A percentile compares a stretch with the other conserved stretches of the same genome.
These are phyloP conservation scores for Manihot esculenta DNA, from an alignment of 441 rosid genomes.

Conservation along the genomic window DNA sequence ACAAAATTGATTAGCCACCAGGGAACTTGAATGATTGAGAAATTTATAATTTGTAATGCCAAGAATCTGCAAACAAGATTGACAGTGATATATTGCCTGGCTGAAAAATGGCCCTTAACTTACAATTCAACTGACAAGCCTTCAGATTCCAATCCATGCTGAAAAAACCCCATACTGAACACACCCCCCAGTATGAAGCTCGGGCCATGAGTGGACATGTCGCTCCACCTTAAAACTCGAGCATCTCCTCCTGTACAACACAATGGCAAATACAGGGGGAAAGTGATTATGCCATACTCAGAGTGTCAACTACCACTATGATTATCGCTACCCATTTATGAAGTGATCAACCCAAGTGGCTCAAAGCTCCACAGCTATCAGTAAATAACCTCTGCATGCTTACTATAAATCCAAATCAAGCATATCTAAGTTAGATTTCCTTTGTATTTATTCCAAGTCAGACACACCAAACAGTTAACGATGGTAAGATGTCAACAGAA, in stretches of 20 bases:
- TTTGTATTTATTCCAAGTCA: conserved; percentile 12
- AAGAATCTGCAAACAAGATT: conserved; percentile 34
- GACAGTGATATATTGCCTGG: conserved; percentile 25
- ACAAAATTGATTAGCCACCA: conserved; percentile 25
- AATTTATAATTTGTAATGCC: conserved; percentile 31
- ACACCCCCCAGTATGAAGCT: conserved; percentile 45
- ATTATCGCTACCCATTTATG: conserved; percentile 42
- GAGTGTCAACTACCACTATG: conserved; percentile 51
- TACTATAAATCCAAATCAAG: conserved; percentile 38
- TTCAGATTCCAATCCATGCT: conserved; percentile 39
- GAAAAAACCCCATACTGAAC: conserved; percentile 37
- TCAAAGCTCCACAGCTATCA: conserved; percentile 46
- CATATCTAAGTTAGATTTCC: conserved; percentile 28
- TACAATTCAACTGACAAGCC: conserved; percentile 38
- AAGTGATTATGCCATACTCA: conserved; percentile 70
- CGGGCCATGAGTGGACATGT: conserved; percentile 53
- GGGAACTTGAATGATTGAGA: conserved; percentile 26
- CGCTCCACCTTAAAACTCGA: conserved; percentile 56
- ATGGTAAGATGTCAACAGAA: not conserved
- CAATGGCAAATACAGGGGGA: conserved; percentile 75
- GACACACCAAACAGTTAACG: conserved; percentile 2
- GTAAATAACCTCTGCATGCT: conserved; percentile 27
- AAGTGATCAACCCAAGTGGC: conserved; percentile 41
- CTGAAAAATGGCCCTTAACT: conserved; percentile 30
- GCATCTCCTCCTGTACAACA: conserved; percentile 73